Base-by-base conservation (phyloP, 2,329 filamentous ascomycete genomes). In the Epichloe elymi region DNA sequence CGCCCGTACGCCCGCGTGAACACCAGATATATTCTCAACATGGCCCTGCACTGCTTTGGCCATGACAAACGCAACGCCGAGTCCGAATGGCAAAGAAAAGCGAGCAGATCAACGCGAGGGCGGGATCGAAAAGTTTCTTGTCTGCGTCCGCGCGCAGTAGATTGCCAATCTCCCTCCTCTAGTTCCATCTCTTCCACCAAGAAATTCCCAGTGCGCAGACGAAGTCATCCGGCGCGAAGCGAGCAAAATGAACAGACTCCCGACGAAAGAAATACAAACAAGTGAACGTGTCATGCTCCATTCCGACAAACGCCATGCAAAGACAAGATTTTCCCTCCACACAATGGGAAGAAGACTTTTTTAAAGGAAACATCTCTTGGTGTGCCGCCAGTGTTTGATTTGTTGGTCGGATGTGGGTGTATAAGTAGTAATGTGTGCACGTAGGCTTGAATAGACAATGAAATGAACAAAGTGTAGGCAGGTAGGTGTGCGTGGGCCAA, bases 291-390 rank as follows among this genome's bases (percentile, higher is more conserved):
- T 55, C 48, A 55, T 56, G 54, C 53, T 56, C 53, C 54, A 23
- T 35, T 50, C 56, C 61, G 56, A 57, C 59, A 56, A 66, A 66
- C 65, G 64, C 61, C 64, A 58, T 60, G 60, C 61, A 61, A 64
- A 63, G 57, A 60, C 54, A 59, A 62, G 60, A 54, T 47, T 48
- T 51, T 35, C 12, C 58, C 54, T 52, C 54, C 53, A 41, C 40
- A 43, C 8, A 26, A 40, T 12, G 10, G 8, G 50, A 37, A 55
- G 52, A 55, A 51, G 53, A 55, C 56, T 15, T n/a, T 33, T 30
- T 10, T 10, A 56, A 56, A 56, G 55, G 56, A 54, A 53, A 53
- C 48, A 54, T 40, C 33, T 38, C 36, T 51, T 48, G 54, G 45
- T 48, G 46, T 51, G 46, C 50, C 53, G 35, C 52, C 50, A 47